Evolutionary conservation across 495 filamentous ascomycete species (phyloP).

Genomic region (Lasiosphaeria hispida): DNA sequence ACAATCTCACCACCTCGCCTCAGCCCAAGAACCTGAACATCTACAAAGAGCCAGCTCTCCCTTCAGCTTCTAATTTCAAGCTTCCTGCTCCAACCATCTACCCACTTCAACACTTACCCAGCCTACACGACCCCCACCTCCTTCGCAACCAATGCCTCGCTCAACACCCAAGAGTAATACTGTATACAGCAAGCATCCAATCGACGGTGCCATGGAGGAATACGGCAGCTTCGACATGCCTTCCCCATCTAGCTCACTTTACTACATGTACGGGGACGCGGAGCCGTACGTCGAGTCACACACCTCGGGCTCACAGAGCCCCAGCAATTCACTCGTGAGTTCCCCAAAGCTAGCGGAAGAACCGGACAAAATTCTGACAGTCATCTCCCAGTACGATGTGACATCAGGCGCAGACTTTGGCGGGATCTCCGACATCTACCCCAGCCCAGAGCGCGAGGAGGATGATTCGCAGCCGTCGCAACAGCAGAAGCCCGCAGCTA

Average conservation of each 20-base stretch:
- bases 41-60: not conserved
- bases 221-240: constrained; percentile 32
- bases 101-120: not conserved
- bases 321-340: constrained; percentile 39
- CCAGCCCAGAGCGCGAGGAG: constrained; percentile 37
- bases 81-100: not conserved
- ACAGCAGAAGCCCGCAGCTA: constrained; percentile 38
- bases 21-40: no score
- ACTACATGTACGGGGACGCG: constrained; percentile 37
- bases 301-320: constrained; percentile 41
- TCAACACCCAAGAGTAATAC: not conserved
- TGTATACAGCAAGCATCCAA: constrained; percentile 1
- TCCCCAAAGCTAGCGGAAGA: not conserved
- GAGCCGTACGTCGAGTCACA: constrained; percentile 40
- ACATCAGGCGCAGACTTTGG: constrained; percentile 26
- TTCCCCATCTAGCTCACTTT: constrained; percentile 35
- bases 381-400: constrained; percentile 33
- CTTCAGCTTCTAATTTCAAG: not conserved
- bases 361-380: constrained; percentile 9
- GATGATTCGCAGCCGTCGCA: constrained; percentile 36
- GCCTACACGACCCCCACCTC: not conserved
- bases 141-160: constrained; percentile 7
- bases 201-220: constrained; percentile 29
- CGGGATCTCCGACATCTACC: constrained; percentile 33
- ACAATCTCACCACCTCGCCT: no score